A percentile compares a stretch with the other conserved stretches of the same genome.
These are phyloP conservation scores for Moesziomyces aphidis DNA, from an alignment of 1,284 basidiomycete genomes.

Conservation along the genomic window DNA sequence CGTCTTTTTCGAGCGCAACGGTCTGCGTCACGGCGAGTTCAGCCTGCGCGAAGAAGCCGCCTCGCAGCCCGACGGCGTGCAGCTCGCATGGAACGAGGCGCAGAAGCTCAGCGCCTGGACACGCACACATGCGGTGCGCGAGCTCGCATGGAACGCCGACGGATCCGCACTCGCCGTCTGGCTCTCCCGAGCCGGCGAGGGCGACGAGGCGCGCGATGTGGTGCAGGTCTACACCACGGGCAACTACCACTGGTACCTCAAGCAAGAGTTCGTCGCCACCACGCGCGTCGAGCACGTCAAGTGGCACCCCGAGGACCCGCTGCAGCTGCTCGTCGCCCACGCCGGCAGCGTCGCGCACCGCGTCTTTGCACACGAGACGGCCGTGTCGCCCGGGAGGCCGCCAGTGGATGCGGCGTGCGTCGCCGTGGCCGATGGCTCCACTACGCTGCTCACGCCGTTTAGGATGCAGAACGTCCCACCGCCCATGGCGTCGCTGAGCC, in stretches of 20 bases:
- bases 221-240: conserved; percentile 93
- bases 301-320: conserved; percentile 88
- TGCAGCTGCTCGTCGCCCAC: conserved; percentile 75
- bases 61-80: conserved; percentile 62
- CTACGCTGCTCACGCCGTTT: conserved; percentile 90
- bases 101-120: conserved; percentile 31
- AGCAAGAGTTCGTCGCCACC: conserved; percentile 53
- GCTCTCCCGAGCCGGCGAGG: conserved; percentile 71
- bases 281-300: conserved; percentile 73
- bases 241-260: conserved; percentile 89
- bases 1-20: conserved; percentile 95
- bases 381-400: conserved; percentile 74
- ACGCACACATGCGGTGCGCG: conserved; percentile 74
- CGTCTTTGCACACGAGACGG: conserved; percentile 82
- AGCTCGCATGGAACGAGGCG: conserved; percentile 25
- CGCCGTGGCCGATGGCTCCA: conserved; percentile 88
- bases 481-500: conserved; percentile 85
- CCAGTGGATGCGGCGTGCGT: conserved; percentile 86
- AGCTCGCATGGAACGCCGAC: conserved; percentile 88
- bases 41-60: conserved; percentile 73
- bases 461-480: conserved; percentile 92
- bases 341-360: conserved; percentile 74
- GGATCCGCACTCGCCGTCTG: conserved; percentile 87
- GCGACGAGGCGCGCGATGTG: conserved; percentile 8
- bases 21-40: conserved; percentile 90